phyloP scores from a whole-genome alignment of 1,284 basidiomycete genomes.

The Ustilago xerochloae region DNA sequence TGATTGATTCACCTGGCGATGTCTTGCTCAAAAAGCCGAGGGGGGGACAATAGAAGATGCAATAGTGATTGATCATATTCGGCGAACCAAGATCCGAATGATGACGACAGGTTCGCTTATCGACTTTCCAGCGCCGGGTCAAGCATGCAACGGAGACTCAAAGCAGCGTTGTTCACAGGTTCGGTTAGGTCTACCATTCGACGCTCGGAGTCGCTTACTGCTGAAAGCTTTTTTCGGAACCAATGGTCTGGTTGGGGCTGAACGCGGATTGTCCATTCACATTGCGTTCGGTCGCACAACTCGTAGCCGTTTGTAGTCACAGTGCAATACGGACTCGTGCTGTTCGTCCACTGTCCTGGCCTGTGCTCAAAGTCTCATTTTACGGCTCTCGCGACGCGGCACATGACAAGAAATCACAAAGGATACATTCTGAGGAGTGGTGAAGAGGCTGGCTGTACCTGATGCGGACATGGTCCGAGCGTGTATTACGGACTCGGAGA shows the following conservation, averaged over 20 bases:
- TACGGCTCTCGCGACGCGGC: too few relatives aligned
- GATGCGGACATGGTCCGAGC: too few relatives aligned
- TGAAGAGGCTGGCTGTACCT: too few relatives aligned
- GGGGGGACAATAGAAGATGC: neutral
- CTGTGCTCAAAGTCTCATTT: neutral
- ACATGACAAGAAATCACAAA: too few relatives aligned
- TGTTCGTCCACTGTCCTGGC: neutral
- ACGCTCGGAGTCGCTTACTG: too few relatives aligned
- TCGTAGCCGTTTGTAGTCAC: too few relatives aligned
- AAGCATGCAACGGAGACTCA: neutral
- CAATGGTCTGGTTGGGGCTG: neutral
- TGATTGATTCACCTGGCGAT: too few relatives aligned
- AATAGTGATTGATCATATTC: neutral
- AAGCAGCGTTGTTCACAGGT: neutral
- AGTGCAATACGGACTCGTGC: neutral
- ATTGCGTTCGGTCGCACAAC: too few relatives aligned
- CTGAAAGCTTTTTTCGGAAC: neutral
- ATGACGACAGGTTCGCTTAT: neutral
- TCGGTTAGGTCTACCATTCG: neutral
- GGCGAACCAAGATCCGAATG: neutral
- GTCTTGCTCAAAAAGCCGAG: too few relatives aligned
- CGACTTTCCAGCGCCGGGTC: neutral
- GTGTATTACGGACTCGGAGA: too few relatives aligned
- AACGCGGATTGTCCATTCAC: too few relatives aligned
- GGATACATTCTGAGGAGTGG: too few relatives aligned